These are phyloP conservation scores for Acer yangbiense DNA, from an alignment of 345 rosid species.

Conservation along the genomic window DNA sequence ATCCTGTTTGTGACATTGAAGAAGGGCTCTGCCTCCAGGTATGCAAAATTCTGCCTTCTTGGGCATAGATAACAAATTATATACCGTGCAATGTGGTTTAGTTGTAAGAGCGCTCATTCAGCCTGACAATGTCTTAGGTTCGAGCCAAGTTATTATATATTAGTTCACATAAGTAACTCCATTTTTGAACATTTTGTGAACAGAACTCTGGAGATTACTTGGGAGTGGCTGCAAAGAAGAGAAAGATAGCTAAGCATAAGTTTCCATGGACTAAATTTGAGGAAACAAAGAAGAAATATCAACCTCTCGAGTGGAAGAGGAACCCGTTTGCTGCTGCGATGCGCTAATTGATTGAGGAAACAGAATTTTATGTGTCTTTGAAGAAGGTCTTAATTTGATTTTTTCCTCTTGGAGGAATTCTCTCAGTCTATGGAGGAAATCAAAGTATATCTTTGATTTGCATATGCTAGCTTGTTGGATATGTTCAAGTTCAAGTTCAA, in stretches of 20 bases:
- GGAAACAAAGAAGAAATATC: conserved; percentile 34
- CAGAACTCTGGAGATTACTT: conserved; percentile 52
- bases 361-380: no score
- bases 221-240: conserved; percentile 55
- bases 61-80: neutral
- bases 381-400: no score
- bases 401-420: neutral
- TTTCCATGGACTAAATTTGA: conserved; percentile 54
- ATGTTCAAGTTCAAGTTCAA: conserved; percentile 10
- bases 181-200: neutral
- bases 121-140: no score
- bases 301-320: conserved; percentile 54
- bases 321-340: conserved; percentile 52
- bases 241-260: conserved; percentile 64
- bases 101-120: no score
- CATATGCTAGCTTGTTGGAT: conserved; percentile 8
- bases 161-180: neutral
- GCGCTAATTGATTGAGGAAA: conserved; percentile 22
- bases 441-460: neutral
- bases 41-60: conserved; percentile 8
- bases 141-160: no score
- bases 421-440: neutral
- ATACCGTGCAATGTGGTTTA: no score
- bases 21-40: conserved; percentile 73
- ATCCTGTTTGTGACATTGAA: conserved; percentile 62